These are phyloP conservation scores for Stephanodiscus triporus DNA, from an alignment of 108 stramenopile genomes.

Conservation along the genomic window DNA sequence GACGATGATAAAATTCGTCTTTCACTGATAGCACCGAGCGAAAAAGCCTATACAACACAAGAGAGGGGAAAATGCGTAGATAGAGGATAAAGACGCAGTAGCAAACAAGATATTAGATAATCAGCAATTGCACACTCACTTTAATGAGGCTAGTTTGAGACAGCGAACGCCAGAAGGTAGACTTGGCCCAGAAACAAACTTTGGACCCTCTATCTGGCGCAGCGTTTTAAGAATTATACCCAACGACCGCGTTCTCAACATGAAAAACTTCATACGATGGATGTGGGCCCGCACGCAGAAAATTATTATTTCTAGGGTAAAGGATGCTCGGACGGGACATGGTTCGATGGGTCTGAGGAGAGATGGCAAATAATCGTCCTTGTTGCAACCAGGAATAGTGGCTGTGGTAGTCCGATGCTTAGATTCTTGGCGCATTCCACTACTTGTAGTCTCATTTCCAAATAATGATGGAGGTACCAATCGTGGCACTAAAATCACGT, in stretches of 20 bases:
- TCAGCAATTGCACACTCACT: constrained; percentile 24
- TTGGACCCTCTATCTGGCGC: constrained; percentile 27
- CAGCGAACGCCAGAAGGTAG: constrained; percentile 58
- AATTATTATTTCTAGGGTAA: constrained; percentile 82
- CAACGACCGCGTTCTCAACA: constrained; percentile 74
- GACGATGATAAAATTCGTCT: constrained; percentile 89
- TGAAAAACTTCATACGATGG: constrained; percentile 83
- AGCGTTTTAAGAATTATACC: constrained; percentile 68
- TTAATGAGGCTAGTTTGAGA: constrained; percentile 77
- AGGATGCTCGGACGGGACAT: constrained; percentile 74
- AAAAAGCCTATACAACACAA: constrained; percentile 53
- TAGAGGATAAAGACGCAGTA: neutral
- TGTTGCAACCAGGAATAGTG: constrained; percentile 12
- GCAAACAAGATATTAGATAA: neutral
- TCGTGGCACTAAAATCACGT: constrained; percentile 64
- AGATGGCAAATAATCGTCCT: constrained; percentile 38
- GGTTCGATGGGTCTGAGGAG: constrained; percentile 47
- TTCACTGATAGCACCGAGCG: constrained; percentile 82
- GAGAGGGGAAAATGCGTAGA: neutral
- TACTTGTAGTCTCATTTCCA: constrained; percentile 13
- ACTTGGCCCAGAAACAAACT: constrained; percentile 15
- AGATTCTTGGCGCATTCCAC: constrained; percentile 43
- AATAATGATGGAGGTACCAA: constrained; percentile 13
- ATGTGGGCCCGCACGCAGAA: constrained; percentile 88
- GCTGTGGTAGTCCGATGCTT: constrained; percentile 21